Conservation (phyloP, 768 basidiomycete genomes). For the Coprinopsis marcescibilis region DNA sequence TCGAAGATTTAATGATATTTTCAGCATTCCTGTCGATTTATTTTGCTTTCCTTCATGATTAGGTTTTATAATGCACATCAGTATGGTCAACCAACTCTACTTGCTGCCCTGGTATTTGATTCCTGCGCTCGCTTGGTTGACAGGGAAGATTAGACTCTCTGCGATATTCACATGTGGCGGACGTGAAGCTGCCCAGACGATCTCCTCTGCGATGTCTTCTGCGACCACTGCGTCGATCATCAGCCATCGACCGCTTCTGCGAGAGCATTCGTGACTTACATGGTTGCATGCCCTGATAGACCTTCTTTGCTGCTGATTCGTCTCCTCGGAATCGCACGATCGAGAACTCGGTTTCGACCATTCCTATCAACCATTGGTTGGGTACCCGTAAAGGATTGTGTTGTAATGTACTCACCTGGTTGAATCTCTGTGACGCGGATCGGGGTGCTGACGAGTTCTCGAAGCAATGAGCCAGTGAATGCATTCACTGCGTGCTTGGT, state of each 20-base stretch:
- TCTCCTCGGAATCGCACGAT: slow-evolving; percentile 87
- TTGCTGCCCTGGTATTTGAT: slow-evolving; percentile 38
- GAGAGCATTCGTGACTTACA: slow-evolving; percentile 42
- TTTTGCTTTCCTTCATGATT: too few species aligned
- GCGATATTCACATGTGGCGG: slow-evolving; percentile 92
- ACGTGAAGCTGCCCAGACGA: slow-evolving; percentile 92
- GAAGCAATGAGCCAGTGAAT: slow-evolving; percentile 75
- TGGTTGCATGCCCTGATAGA: slow-evolving; percentile 86
- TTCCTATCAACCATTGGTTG: slow-evolving; percentile 18
- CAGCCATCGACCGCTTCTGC: slow-evolving; percentile 1
- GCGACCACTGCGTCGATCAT: slow-evolving; percentile 55
- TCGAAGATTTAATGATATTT: too few species aligned
- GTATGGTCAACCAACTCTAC: too few species aligned
- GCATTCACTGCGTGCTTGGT: slow-evolving; percentile 85
- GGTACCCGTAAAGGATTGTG: slow-evolving; percentile 13
- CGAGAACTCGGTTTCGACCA: slow-evolving; percentile 74
- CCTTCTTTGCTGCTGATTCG: slow-evolving; percentile 72
- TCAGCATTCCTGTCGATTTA: too few species aligned
- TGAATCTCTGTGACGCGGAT: slow-evolving; percentile 94
- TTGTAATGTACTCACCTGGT: slow-evolving; percentile 51
- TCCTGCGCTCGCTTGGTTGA: slow-evolving; percentile 70
- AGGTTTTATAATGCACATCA: too few species aligned
- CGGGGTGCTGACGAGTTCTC: slow-evolving; percentile 87
- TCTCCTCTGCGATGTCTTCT: slow-evolving; percentile 93
- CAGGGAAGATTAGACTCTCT: slow-evolving; percentile 70